These are phyloP conservation scores for Fragaria iinumae DNA, from an alignment of 306 rosid genomes.

Conservation along the genomic window DNA sequence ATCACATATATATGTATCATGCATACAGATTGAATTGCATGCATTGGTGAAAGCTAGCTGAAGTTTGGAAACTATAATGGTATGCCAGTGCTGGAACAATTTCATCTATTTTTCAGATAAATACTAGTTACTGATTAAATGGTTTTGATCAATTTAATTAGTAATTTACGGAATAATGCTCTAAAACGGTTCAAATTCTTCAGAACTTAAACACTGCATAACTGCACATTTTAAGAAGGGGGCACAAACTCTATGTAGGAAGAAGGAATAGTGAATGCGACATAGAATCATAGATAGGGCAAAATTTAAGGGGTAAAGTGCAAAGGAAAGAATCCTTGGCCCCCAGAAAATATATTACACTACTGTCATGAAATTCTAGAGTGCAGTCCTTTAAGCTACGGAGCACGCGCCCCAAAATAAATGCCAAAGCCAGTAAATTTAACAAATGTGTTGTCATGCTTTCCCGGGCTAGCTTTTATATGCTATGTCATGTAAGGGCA, in stretches of 20 bases:
- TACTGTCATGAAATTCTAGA: constrained; percentile 4
- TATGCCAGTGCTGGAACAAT: neutral
- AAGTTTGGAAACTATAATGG: neutral
- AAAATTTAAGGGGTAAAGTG: constrained; percentile 4
- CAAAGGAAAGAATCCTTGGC: neutral
- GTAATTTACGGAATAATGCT: neutral
- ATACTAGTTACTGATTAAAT: neutral
- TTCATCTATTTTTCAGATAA: neutral
- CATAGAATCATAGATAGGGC: neutral
- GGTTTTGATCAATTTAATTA: neutral
- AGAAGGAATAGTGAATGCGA: neutral
- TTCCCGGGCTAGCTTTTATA: constrained; percentile 33
- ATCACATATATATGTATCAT: neutral
- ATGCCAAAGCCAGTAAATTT: constrained; percentile 38
- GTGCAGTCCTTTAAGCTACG: constrained; percentile 22
- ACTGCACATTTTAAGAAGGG: neutral
- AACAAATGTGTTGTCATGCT: constrained; percentile 34
- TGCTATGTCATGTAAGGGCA: constrained; percentile 16
- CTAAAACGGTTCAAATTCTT: neutral
- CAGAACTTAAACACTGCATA: no score
- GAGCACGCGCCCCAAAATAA: constrained; percentile 72
- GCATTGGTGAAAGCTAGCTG: no score
- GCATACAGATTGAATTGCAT: no score
- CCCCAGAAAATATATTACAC: neutral
- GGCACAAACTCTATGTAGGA: neutral